These are phyloP conservation scores for Coemansia furcata DNA, from an alignment of 192 early-diverging fungal genomes.

Conservation along the genomic window DNA sequence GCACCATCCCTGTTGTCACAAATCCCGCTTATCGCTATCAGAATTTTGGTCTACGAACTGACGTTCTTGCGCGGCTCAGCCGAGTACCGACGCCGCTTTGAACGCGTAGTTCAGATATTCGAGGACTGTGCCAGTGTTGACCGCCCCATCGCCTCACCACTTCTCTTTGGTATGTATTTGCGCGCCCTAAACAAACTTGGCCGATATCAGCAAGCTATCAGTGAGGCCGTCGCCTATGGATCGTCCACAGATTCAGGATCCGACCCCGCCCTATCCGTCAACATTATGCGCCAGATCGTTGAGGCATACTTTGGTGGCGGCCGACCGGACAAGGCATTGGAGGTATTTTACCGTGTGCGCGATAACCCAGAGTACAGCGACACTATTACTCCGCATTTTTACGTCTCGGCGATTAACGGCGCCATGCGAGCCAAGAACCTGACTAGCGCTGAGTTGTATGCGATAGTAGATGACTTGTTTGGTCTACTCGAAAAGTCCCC, in stretches of 20 bases:
- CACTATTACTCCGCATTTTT: conserved; percentile 29
- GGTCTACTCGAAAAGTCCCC: not conserved
- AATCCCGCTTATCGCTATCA: conserved; percentile 14
- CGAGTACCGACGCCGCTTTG: conserved; percentile 19
- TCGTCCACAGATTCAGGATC: not conserved
- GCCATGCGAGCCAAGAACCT: conserved; percentile 6
- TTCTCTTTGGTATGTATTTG: conserved; percentile 31
- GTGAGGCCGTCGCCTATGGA: conserved; percentile 8
- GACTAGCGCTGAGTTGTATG: conserved; percentile 1
- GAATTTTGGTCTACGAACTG: conserved; percentile 34
- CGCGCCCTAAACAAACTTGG: conserved; percentile 44
- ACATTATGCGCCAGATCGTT: conserved; percentile 30
- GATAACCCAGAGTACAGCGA: not conserved
- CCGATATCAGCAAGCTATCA: conserved; percentile 14
- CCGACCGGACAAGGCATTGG: conserved; percentile 27
- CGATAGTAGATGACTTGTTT: conserved; percentile 26
- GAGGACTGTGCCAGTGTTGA: conserved; percentile 10
- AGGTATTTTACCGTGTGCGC: conserved; percentile 10
- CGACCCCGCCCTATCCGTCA: not conserved
- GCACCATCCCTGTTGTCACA: conserved; percentile 11
- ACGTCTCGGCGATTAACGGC: conserved; percentile 17
- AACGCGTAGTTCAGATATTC: conserved; percentile 30
- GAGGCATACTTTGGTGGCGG: conserved; percentile 31
- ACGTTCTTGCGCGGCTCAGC: conserved; percentile 17
- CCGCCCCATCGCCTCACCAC: conserved; percentile 11